Base-by-base conservation (phyloP, 2,329 filamentous ascomycete species). In the Lachnellula subtilissima region DNA sequence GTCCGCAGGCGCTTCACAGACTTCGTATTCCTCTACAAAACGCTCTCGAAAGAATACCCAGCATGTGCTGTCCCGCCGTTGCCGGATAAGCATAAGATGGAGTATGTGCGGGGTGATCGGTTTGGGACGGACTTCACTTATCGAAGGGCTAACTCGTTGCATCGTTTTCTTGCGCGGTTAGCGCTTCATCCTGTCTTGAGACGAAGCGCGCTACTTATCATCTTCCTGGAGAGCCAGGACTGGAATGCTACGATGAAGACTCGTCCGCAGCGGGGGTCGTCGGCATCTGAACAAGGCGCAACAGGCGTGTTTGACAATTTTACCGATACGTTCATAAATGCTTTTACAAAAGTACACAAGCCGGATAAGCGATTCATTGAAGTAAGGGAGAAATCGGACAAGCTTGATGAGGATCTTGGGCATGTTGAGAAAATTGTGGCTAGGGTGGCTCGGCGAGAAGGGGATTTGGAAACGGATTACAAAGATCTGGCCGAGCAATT, bases 51-150 rank as follows among this genome's bases (percentile, higher is more conserved):
- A 70, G 92, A 97, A 71, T 97, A 91, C 67, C 90, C 91, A 57
- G 89, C 91, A 75, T 90, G 88, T 73, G 94, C 94, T 48, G 90
- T 99, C 3, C 94, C 94, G 32, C 94, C 94, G 48, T 79, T 99
- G 53, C 94, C 94, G 52, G 94, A 97, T 75, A 99, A 97, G 79
- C 93, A 97, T 78, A 95, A 95, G 75, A 96, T 99, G 89, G 91
- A 96, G 70, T 97, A 97, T 70, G 94, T 97, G 51, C 89, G 92
- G 37, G 94, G 94, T 65, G 93, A 97, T 76, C 88, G 94, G 61
- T 99, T 99, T 73, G 91, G 92, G 8, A 75, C 87, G 50, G 94
- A 97, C 74, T 99, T 99, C 71, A 99, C 91, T 36, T 80, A 85
- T 47, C 86, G 94, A 36, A 85, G 94, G 64, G 91, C 91, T 50